Base-by-base conservation (phyloP, 176 grass and related monocot species). In the Musa schizocarpa region DNA sequence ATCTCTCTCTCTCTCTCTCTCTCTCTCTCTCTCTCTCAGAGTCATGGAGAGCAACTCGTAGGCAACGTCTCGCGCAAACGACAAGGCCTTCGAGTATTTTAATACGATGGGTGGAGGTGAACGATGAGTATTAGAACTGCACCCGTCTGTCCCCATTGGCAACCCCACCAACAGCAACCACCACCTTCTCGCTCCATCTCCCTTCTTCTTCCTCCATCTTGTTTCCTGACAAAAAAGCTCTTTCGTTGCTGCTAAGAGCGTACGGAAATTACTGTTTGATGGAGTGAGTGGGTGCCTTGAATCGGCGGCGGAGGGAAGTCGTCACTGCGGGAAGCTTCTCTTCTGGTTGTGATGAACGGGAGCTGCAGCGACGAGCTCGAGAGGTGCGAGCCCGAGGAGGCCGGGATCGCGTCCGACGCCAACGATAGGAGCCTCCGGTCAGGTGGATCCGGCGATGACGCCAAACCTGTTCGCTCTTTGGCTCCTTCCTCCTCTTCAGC, bases 341-440 rank as follows among this genome's bases (percentile, higher is more conserved):
- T 50, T 50, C 8, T 50, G 16, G 43, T 65, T 25, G 17, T 76
- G 56, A 84, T 90, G 81, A 87, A 90, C 74, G 85, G 71, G 1
- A 83, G 85, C 83, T 83, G 82, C 69, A 95, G 85, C 91, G 80
- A 65, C 23, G 90, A 90, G 54, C 87, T 82, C 11, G 72, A 74
- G 53, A 73, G 74, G 71, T 92, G 69, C 19, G 95, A 99, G 54
- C 86, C 81, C 63, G 94, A 91, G 49, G 94, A 93, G 86, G 20
- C 20, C 21, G 75, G 52, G 81, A 27, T 90, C 76, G 76, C 65
- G 58, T 27, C 23, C 68, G 68, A 70, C 43, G 43, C 68, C 1
- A 43, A 43, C 34, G 34, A 43, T 43, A 43, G 3, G 26, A 72
- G 54, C 66, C 68, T 68, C 1, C 19, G 27, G 19, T 34, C 68